phyloP scores from a whole-genome alignment of 2,329 filamentous ascomycete species.

The Colletotrichum sansevieriae region DNA sequence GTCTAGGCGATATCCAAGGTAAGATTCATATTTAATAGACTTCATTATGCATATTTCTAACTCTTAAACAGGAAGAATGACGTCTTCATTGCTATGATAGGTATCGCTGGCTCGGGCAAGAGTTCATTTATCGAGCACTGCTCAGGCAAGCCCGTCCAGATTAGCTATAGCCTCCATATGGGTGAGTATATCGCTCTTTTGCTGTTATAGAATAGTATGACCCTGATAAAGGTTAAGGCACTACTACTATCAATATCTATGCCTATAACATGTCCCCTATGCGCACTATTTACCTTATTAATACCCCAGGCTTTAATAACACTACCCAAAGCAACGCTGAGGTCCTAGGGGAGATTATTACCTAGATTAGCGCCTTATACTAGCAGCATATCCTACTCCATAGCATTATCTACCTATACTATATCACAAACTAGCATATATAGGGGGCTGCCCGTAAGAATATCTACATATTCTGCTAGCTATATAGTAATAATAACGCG shows the following conservation, averaged over 20 bases:
- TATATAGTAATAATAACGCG: constrained; percentile 50
- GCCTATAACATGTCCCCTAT: background rate
- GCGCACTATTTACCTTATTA: constrained; percentile 48
- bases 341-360: constrained; percentile 54
- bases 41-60: background rate
- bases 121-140: constrained; percentile 47
- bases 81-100: constrained; percentile 4
- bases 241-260: background rate
- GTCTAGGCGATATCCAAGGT: background rate
- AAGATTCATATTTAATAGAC: background rate
- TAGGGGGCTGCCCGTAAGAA: constrained; percentile 51
- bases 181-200: background rate
- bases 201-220: background rate
- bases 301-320: constrained; percentile 60
- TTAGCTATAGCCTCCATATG: constrained; percentile 41
- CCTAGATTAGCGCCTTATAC: constrained; percentile 49
- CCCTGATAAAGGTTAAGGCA: background rate
- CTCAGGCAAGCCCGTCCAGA: constrained; percentile 29
- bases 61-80: background rate
- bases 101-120: constrained; percentile 48
- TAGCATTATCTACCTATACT: constrained; percentile 57
- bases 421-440: constrained; percentile 53
- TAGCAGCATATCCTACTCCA: constrained; percentile 45
- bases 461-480: constrained; percentile 53
- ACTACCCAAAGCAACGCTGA: constrained; percentile 54